Conservation (phyloP, 139 green algal genomes). For the Tetraselmis striata region DNA sequence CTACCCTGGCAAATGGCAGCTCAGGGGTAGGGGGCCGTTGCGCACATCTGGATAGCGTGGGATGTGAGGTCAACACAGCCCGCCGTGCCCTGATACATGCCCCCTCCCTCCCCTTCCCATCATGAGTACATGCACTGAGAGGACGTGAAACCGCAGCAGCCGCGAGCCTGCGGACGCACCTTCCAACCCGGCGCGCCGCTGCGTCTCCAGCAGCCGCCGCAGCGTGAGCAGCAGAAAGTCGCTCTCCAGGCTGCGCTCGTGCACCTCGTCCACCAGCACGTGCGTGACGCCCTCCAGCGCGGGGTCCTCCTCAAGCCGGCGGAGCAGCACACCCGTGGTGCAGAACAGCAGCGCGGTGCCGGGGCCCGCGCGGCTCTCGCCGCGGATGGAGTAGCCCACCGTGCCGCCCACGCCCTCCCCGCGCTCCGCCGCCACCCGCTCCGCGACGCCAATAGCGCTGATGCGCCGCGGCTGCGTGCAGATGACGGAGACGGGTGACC, state of each 20-base stretch:
- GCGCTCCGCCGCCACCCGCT: slow-evolving; percentile 69
- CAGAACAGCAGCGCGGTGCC: slow-evolving; percentile 84
- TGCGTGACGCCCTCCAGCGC: slow-evolving; percentile 30
- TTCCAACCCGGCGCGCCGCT: no score
- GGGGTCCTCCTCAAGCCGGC: slow-evolving; percentile 23
- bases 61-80: no score
- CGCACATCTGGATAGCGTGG: no score
- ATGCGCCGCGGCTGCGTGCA: slow-evolving; percentile 68
- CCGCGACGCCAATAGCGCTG: slow-evolving; percentile 77
- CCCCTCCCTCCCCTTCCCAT: neutral
- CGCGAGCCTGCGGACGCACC: neutral
- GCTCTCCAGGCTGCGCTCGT: slow-evolving; percentile 43
- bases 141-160: neutral
- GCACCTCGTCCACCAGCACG: slow-evolving; percentile 47
- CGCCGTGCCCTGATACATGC: neutral
- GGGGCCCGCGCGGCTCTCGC: slow-evolving; percentile 46
- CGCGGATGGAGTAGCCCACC: slow-evolving; percentile 54
- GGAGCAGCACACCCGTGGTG: slow-evolving; percentile 70
- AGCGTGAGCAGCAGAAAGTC: slow-evolving; percentile 46
- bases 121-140: neutral
- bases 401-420: slow-evolving; percentile 25
- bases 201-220: slow-evolving; percentile 26
- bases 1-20: no score
- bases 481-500: neutral
- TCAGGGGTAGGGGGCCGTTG: no score